These are phyloP conservation scores for Veloboletus limbatus DNA, from an alignment of 1,284 basidiomycete species.

Conservation along the genomic window DNA sequence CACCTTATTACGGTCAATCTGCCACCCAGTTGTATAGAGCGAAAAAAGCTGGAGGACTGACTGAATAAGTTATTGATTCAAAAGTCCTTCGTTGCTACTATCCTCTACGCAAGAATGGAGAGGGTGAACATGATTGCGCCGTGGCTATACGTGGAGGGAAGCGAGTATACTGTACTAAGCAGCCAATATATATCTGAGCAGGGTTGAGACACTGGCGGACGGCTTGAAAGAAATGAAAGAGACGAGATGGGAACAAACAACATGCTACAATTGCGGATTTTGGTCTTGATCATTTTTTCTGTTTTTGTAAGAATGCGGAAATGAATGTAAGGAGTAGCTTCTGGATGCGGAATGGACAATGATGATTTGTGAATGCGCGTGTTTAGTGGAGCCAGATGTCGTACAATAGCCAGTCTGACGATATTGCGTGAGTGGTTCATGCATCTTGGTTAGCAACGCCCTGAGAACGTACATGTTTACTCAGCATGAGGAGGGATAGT, in stretches of 20 bases:
- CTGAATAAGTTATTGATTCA: conserved; percentile 21
- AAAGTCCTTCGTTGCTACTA: conserved; percentile 9
- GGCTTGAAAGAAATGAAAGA: conserved; percentile 5
- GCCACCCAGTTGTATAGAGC: neutral
- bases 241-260: conserved; percentile 15
- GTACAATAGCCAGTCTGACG: conserved; percentile 9
- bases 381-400: conserved; percentile 5
- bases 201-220: conserved; percentile 5
- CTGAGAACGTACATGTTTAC: conserved; percentile 8
- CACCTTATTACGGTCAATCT: conserved; percentile 1
- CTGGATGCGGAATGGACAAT: conserved; percentile 3
- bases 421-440: conserved; percentile 9
- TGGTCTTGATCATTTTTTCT: conserved; percentile 13
- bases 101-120: conserved; percentile 17
- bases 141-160: conserved; percentile 9
- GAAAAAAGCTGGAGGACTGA: neutral
- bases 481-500: conserved; percentile 1
- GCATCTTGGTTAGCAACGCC: conserved; percentile 26
- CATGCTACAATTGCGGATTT: conserved; percentile 27
- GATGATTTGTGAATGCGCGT: conserved; percentile 3
- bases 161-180: conserved; percentile 15
- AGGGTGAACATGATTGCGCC: conserved; percentile 9
- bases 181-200: conserved; percentile 30
- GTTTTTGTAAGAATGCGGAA: conserved; percentile 13
- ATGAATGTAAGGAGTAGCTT: conserved; percentile 21